phyloP scores from a whole-genome alignment of 768 basidiomycete species.

The Lactifluus volemus region DNA sequence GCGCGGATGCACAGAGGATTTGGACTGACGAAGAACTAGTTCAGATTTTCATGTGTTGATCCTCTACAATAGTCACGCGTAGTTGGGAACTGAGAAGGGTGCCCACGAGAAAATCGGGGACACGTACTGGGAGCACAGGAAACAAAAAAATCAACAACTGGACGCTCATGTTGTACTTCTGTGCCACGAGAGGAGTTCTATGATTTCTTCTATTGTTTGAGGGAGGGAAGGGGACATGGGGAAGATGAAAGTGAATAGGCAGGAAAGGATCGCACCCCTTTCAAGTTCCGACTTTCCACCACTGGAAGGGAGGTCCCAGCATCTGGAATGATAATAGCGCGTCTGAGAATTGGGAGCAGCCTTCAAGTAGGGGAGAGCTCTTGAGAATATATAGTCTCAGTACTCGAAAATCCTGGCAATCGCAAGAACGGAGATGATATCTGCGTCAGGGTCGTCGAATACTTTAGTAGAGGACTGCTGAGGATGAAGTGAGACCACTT shows the following conservation, averaged over 20 bases:
- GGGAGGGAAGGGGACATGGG: neutral
- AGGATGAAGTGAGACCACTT: no score
- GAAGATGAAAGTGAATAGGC: neutral
- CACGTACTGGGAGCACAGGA: no score
- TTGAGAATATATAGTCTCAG: neutral
- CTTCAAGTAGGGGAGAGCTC: neutral
- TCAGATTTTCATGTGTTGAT: neutral
- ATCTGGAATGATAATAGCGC: neutral
- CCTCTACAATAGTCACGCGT: neutral
- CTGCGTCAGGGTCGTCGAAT: conserved; percentile 30
- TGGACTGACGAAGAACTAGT: conserved; percentile 12
- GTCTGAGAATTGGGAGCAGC: neutral
- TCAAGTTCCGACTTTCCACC: neutral
- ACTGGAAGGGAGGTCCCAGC: neutral
- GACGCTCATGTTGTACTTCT: neutral
- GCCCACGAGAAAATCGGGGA: no score
- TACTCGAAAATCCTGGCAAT: neutral
- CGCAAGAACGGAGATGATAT: neutral
- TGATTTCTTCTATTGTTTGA: neutral
- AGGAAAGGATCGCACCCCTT: neutral
- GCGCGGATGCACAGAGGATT: conserved; percentile 8
- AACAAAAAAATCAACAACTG: no score
- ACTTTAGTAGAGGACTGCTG: no score
- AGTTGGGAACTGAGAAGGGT: no score
- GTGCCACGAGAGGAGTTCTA: neutral